These are phyloP conservation scores for Pleurotus cornucopiae DNA, from an alignment of 768 basidiomycete species.

Conservation along the genomic window DNA sequence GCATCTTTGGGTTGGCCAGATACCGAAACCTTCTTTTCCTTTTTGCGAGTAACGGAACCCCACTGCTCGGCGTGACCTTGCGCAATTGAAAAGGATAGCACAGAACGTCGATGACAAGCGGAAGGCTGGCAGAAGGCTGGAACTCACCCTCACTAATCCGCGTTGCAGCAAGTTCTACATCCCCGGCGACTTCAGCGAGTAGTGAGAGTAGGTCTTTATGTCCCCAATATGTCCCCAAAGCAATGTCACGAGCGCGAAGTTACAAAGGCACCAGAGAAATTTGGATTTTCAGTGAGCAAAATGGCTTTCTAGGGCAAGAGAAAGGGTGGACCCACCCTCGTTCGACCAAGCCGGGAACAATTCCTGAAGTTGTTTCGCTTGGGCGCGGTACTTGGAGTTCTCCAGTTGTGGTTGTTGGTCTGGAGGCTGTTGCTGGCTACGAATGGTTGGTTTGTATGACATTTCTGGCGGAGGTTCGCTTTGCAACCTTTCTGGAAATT, in stretches of 20 bases:
- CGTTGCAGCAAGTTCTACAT: conserved; percentile 64
- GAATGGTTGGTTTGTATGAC: conserved; percentile 50
- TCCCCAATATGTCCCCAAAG: conserved; percentile 1
- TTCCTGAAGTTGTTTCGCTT: conserved; percentile 66
- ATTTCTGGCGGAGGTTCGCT: conserved; percentile 18
- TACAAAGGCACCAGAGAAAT: conserved; percentile 8
- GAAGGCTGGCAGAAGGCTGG: background rate
- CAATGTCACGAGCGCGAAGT: background rate
- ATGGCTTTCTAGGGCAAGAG: conserved; percentile 16
- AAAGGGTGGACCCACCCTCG: conserved; percentile 46
- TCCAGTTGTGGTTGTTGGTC: conserved; percentile 24
- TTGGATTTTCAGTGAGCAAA: conserved; percentile 18
- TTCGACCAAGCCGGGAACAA: conserved; percentile 65
- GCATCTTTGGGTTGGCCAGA: conserved; percentile 45
- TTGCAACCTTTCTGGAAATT: background rate
- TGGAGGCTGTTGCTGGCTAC: conserved; percentile 32
- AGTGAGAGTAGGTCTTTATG: conserved; percentile 62
- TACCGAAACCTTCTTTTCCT: conserved; percentile 69
- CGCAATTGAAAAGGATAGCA: background rate
- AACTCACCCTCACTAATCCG: conserved; percentile 70
- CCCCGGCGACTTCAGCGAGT: conserved; percentile 64
- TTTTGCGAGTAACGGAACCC: conserved; percentile 83
- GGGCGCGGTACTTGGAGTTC: conserved; percentile 41
- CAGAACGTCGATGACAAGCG: background rate
- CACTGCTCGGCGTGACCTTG: conserved; percentile 74